Conservation (phyloP, 352 stramenopile species). For the Globisporangium alternatum region DNA sequence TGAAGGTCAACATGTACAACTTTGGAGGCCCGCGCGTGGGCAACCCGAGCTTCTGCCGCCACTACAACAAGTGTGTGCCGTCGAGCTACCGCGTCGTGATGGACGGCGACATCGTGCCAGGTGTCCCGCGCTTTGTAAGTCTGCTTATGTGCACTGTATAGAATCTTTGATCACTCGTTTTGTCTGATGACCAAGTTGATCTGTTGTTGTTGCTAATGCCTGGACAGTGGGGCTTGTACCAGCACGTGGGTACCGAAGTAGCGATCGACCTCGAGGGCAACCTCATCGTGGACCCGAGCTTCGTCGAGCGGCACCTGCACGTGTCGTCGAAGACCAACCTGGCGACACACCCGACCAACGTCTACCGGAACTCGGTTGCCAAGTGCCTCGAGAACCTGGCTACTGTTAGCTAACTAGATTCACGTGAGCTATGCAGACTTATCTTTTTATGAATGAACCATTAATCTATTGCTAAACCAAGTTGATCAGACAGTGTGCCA, state of each 20-base stretch:
- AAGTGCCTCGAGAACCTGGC: slow-evolving; percentile 63
- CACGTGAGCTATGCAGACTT: not conserved
- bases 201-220: not conserved
- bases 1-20: slow-evolving; percentile 89
- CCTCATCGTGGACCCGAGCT: slow-evolving; percentile 78
- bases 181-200: not conserved
- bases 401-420: slow-evolving; percentile 2
- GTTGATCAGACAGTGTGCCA: not conserved
- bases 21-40: slow-evolving; percentile 85
- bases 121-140: slow-evolving; percentile 71
- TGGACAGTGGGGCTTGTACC: slow-evolving; percentile 65
- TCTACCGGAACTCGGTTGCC: slow-evolving; percentile 61
- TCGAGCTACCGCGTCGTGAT: slow-evolving; percentile 83
- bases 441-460: not conserved
- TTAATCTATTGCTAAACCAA: not conserved
- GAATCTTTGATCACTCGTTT: not conserved
- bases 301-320: slow-evolving; percentile 74
- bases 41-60: slow-evolving; percentile 76
- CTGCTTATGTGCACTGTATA: not conserved
- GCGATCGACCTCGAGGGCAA: slow-evolving; percentile 69
- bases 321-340: slow-evolving; percentile 62
- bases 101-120: slow-evolving; percentile 78
- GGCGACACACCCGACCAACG: slow-evolving; percentile 58
- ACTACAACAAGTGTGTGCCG: slow-evolving; percentile 73
- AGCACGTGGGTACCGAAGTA: slow-evolving; percentile 74